Evolutionary conservation across 306 rosid species (phyloP).

Genomic region (Prunus mongolica): DNA sequence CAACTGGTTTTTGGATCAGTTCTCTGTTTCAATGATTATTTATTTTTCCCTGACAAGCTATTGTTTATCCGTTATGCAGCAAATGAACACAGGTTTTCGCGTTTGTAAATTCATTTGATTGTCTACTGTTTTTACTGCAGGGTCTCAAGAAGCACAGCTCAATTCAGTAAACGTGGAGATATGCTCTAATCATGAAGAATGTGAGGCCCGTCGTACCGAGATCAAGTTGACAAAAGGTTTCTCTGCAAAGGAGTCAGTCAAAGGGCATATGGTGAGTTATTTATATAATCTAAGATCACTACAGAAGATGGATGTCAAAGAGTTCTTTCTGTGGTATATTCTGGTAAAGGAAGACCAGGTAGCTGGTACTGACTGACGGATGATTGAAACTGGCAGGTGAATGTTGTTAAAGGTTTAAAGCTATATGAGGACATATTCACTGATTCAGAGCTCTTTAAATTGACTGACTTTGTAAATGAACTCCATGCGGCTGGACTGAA

Average conservation of each 20-base stretch:
- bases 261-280: constrained; percentile 87
- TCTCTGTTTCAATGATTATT: too few species aligned
- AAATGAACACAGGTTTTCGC: not conserved
- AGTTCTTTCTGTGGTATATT: not conserved
- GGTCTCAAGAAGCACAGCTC: constrained; percentile 75
- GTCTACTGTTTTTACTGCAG: constrained; percentile 31
- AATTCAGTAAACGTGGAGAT: constrained; percentile 39
- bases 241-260: constrained; percentile 86
- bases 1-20: not conserved
- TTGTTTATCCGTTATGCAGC: not conserved
- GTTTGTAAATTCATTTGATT: not conserved
- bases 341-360: constrained; percentile 5
- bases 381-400: constrained; percentile 63
- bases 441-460: constrained; percentile 63
- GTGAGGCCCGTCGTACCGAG: constrained; percentile 75
- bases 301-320: not conserved
- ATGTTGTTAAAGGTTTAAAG: constrained; percentile 95
- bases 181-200: constrained; percentile 79
- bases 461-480: constrained; percentile 66
- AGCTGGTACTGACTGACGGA: constrained; percentile 25
- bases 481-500: constrained; percentile 75
- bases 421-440: constrained; percentile 77
- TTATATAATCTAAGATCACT: constrained; percentile 14
- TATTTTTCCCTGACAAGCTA: not conserved
- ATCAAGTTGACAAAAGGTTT: constrained; percentile 93